Evolutionary conservation across 2,329 filamentous ascomycete species (phyloP), one percentile per base, ranked within the genome.

Genomic region (Fusarium keratoplasticum): DNA sequence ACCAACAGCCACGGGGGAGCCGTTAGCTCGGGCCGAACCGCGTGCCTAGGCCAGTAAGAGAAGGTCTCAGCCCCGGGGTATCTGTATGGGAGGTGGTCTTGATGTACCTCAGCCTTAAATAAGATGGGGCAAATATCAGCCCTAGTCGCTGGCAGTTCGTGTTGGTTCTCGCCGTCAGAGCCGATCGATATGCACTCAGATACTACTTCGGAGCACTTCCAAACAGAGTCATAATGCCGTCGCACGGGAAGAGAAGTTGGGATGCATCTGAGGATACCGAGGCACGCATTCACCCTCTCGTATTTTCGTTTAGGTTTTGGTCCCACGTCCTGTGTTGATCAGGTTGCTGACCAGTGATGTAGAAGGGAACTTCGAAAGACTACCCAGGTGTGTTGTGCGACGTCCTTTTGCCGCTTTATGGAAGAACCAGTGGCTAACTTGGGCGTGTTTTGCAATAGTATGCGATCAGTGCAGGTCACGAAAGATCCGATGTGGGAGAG

Each of bases 191-290:
- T 58, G 55, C 55, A 58, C 35, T 33, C 33, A 38, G 33, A 38
- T 22, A 11, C 33, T 58, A 35, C 22, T 38, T 40, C 29, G 33
- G 55, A 58, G 55, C 35, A 38, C 18, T 58, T 25, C 55, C 35
- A 36, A 58, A 58, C 44, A 50, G 44, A 50, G 55, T 58, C n/a
- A 38, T n/a, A 18, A 69, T 69, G 66, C 66, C 61, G 29, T 33
- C 66, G 13, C 66, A 69, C 31, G 57, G 62, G 9, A 69, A 69
- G 61, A 61, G 66, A 69, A 61, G 62, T 31, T 69, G 66, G 66
- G 66, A 69, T 35, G 44, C 62, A 35, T 61, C 61, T 40, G 62
- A 61, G 25, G 62, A 69, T 54, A 38, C 57, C 61, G 66, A 69
- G 57, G 66, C 35, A 60, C 11, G 13, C 31, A 42, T 20, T 44